Conservation (phyloP, 306 rosid species). For the Prosopis cineraria region DNA sequence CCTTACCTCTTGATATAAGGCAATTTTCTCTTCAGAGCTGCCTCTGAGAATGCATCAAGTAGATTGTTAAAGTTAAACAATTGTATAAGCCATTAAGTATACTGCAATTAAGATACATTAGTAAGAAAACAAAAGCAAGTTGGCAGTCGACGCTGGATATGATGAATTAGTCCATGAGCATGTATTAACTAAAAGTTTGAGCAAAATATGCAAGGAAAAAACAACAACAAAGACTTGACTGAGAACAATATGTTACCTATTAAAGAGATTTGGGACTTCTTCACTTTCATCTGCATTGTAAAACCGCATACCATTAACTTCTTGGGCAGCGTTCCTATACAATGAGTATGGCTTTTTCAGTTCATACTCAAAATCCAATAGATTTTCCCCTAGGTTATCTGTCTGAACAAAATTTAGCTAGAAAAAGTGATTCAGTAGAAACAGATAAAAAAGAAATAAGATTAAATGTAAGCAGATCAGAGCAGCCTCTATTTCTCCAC, state of each 20-base stretch:
- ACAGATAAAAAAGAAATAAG: constrained; percentile 6
- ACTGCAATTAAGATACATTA: constrained; percentile 13
- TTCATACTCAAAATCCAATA: no score
- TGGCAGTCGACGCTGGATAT: no score
- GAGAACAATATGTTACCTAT: constrained; percentile 46
- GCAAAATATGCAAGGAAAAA: no score
- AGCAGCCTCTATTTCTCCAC: no score
- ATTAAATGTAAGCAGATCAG: no score
- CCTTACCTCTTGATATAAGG: no score
- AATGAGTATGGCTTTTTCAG: no score
- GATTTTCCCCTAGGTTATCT: constrained; percentile 94
- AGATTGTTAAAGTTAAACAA: constrained; percentile 60
- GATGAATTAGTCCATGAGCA: constrained; percentile 3
- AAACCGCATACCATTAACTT: no score
- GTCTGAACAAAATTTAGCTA: constrained; percentile 34
- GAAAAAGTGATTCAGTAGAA: constrained; percentile 14
- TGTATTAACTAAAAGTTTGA: constrained; percentile 6
- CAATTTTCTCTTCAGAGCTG: no score
- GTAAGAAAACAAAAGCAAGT: background rate
- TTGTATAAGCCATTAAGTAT: no score
- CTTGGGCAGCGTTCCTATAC: no score
- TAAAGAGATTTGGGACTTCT: constrained; percentile 89
- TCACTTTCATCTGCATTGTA: constrained; percentile 92
- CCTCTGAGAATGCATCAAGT: constrained; percentile 75
- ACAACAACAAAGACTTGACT: no score